These are phyloP conservation scores for Pseudomassariella vexata DNA, from an alignment of 2,329 filamentous ascomycete species.

Conservation along the genomic window DNA sequence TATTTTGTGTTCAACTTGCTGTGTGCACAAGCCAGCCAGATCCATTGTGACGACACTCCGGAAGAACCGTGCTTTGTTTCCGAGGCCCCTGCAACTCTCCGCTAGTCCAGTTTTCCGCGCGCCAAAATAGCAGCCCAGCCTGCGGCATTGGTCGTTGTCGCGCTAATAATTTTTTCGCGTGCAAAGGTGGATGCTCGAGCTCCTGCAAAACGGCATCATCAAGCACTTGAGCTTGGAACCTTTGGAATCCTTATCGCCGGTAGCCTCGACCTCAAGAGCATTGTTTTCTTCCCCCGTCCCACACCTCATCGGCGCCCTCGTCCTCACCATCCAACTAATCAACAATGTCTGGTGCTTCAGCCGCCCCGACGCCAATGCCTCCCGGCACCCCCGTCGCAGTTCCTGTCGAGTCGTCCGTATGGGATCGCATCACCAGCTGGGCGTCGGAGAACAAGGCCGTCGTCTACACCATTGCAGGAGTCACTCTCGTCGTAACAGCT, in stretches of 20 bases:
- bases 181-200: neutral
- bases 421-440: constrained; percentile 89
- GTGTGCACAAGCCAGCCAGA: too few relatives aligned
- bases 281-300: constrained; percentile 30
- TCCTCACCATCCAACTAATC: constrained; percentile 5
- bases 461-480: constrained; percentile 93
- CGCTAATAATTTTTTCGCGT: constrained; percentile 5
- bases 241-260: neutral
- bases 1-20: too few relatives aligned
- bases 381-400: constrained; percentile 37
- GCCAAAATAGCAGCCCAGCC: too few relatives aligned
- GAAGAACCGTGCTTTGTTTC: too few relatives aligned
- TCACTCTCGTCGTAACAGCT: constrained; percentile 84
- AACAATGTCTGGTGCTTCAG: constrained; percentile 29
- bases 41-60: too few relatives aligned
- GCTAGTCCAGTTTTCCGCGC: too few relatives aligned
- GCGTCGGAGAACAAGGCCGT: constrained; percentile 92
- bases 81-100: too few relatives aligned
- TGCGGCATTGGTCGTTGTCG: too few relatives aligned
- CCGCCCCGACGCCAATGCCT: constrained; percentile 43
- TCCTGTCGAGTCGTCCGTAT: constrained; percentile 60
- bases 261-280: neutral
- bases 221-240: constrained; percentile 1
- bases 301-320: constrained; percentile 12
- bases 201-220: constrained; percentile 7